Conservation (phyloP, 2,329 filamentous ascomycete genomes). For the Magnaporthales sp. region DNA sequence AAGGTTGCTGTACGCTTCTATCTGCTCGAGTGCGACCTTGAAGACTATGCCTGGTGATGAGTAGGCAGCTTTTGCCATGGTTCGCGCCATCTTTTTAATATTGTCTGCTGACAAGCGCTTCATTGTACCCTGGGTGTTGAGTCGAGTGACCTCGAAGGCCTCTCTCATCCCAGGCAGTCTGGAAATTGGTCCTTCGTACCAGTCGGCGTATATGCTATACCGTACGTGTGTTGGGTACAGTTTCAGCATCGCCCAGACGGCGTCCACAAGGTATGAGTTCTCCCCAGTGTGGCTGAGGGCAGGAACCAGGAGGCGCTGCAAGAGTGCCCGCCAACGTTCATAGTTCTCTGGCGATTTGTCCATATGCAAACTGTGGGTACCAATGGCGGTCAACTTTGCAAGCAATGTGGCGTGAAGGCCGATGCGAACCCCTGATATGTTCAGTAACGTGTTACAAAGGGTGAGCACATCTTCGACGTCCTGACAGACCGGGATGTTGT, state of each 20-base stretch:
- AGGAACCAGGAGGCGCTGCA: conserved; percentile 77
- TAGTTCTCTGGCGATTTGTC: conserved; percentile 64
- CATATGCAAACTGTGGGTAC: conserved; percentile 61
- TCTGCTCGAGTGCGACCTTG: conserved; percentile 77
- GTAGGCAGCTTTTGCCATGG: conserved; percentile 85
- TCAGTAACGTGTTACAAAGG: conserved; percentile 75
- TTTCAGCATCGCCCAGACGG: conserved; percentile 76
- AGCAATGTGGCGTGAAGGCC: conserved; percentile 73
- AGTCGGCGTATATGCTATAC: conserved; percentile 88
- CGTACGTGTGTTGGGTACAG: conserved; percentile 67
- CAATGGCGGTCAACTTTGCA: conserved; percentile 79
- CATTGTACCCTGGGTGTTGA: conserved; percentile 77
- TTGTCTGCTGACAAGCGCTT: conserved; percentile 88
- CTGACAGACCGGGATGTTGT: conserved; percentile 88
- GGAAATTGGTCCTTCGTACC: conserved; percentile 74
- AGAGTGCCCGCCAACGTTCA: conserved; percentile 74
- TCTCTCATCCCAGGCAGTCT: conserved; percentile 67
- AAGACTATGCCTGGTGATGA: conserved; percentile 89
- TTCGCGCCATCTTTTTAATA: conserved; percentile 74
- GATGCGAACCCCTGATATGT: conserved; percentile 80
- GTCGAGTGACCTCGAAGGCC: conserved; percentile 67
- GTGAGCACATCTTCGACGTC: conserved; percentile 84
- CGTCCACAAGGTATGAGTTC: conserved; percentile 77
- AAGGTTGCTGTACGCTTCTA: conserved; percentile 90
- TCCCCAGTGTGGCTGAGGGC: conserved; percentile 77